These are phyloP conservation scores for Colletotrichum sp. DNA, from an alignment of 2,329 filamentous ascomycete genomes.

Conservation along the genomic window DNA sequence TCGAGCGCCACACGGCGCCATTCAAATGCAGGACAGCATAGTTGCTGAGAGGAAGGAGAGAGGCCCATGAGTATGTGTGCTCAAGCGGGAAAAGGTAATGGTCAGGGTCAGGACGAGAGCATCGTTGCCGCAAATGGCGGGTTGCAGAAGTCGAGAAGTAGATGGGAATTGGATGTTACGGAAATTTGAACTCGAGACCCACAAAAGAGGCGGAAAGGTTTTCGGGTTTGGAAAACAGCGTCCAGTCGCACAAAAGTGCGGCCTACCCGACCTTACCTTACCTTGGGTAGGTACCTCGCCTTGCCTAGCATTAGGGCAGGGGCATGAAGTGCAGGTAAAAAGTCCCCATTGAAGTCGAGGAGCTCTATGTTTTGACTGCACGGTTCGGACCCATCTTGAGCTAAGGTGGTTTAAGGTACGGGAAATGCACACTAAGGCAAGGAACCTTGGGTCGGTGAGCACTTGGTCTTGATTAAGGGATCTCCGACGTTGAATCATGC, in stretches of 20 bases:
- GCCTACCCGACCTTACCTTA: background rate
- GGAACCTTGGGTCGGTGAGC: background rate
- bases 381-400: background rate
- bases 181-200: background rate
- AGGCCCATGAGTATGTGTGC: background rate
- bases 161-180: background rate
- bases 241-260: background rate
- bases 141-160: background rate
- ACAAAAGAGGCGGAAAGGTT: background rate
- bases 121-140: background rate
- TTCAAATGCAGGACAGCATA: background rate
- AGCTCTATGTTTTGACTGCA: background rate
- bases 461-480: background rate
- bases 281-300: background rate
- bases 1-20: background rate
- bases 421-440: background rate
- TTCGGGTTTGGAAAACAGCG: background rate
- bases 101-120: background rate
- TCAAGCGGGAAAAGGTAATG: background rate
- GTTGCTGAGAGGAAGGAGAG: background rate
- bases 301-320: background rate
- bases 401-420: background rate
- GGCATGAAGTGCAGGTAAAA: background rate
- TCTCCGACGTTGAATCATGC: background rate
- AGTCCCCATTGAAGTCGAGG: background rate